phyloP scores from a whole-genome alignment of 2,329 filamentous ascomycete species.

The Uncinocarpus reesii region DNA sequence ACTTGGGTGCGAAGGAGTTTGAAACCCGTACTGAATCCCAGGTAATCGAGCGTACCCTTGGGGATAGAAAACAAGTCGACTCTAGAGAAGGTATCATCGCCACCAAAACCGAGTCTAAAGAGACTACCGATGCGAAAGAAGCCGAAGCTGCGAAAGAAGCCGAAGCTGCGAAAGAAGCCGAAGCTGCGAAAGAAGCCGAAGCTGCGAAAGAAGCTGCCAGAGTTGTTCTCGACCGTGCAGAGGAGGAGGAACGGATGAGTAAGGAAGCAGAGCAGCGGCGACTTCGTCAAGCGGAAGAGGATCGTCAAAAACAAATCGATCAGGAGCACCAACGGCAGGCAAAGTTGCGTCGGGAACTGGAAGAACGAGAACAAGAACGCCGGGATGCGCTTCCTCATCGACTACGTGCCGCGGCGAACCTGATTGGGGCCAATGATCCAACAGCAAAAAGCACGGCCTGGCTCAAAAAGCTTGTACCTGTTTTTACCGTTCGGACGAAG shows the following conservation, averaged over 20 bases:
- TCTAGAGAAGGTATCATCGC: slow-evolving; percentile 12
- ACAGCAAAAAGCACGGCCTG: slow-evolving; percentile 35
- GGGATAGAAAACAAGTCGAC: slow-evolving; percentile 16
- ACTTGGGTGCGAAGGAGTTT: background rate
- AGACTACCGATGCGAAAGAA: slow-evolving; percentile 18
- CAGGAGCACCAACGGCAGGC: slow-evolving; percentile 35
- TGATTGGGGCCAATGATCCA: slow-evolving; percentile 36
- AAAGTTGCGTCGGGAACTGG: slow-evolving; percentile 36
- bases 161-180: slow-evolving; percentile 20
- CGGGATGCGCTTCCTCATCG: slow-evolving; percentile 38
- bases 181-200: slow-evolving; percentile 25
- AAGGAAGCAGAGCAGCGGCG: slow-evolving; percentile 36
- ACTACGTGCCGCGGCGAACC: slow-evolving; percentile 36
- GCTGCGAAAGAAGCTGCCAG: slow-evolving; percentile 27
- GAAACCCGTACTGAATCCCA: background rate
- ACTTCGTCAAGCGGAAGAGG: slow-evolving; percentile 38
- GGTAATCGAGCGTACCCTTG: background rate
- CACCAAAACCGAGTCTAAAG: slow-evolving; percentile 15
- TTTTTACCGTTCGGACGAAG: slow-evolving; percentile 36
- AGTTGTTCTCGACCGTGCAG: slow-evolving; percentile 29
- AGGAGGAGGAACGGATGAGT: slow-evolving; percentile 25
- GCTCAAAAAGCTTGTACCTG: slow-evolving; percentile 38
- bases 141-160: slow-evolving; percentile 25
- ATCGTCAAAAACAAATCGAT: slow-evolving; percentile 35
- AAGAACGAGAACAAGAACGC: slow-evolving; percentile 39